Base-by-base conservation (phyloP, 2,329 filamentous ascomycete genomes). In the Aspergillus pseudoglaucus region DNA sequence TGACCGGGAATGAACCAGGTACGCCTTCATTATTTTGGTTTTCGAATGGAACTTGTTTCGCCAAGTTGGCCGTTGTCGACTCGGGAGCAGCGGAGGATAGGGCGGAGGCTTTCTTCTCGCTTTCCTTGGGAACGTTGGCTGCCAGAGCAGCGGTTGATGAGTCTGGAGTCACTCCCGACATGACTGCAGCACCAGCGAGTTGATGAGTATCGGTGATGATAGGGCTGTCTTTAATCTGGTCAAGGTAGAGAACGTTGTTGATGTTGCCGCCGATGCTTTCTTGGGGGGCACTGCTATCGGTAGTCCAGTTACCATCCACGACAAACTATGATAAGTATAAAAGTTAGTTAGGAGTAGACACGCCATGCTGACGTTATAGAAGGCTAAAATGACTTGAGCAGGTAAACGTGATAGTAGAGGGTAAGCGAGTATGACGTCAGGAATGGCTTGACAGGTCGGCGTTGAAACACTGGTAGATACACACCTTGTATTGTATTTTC, bases 401-500 rank as follows among this genome's bases (percentile, higher is more conserved):
- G 10, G 25, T 30, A 30, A 12, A 30, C 25, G 48, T 35, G 35
- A 44, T 37, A 42, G 37, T 32, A 42, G 18, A 30, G 30, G 40
- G 32, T 30, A 46, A 58, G 47, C 53, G 56, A 56, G 55, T 46
- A 59, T 53, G 53, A 60, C 57, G 52, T 50, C 49, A 53, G 43
- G 35, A 41, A 12, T 12, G 42, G 14, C 42, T 20, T 17, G 12
- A 14, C 6, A 10, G 15, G 15, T n/a, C 25, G 25, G 30, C 18
- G 49, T 12, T 30, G 30, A 25, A 46, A 23, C 35, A 45, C 42
- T 18, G 10, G n/a, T 12, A 25, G 46, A 47, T 48, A 62, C 79
- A 56, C 75, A 95, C 91, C 88, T 98, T 98, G 83, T 96, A 98
- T 65, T 85, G 84, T 59, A 95, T 85, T 74, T 93, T 95, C 54